Evolutionary conservation across 1,284 basidiomycete genomes (phyloP).

Genomic region (Ceratobasidium sp.): DNA sequence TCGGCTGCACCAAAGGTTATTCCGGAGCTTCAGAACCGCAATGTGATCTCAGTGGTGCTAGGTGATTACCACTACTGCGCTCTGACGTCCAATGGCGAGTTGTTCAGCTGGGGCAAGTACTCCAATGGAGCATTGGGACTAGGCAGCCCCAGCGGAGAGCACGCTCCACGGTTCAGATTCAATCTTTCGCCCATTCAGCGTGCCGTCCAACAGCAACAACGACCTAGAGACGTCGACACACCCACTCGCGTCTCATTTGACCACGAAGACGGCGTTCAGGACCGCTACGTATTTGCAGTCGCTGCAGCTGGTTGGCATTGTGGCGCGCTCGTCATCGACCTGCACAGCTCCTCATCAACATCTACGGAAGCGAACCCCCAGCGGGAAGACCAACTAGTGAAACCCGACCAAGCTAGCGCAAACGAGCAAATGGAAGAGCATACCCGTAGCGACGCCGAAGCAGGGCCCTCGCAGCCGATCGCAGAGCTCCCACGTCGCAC

Average conservation of each 20-base stretch:
- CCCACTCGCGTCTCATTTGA: conserved; percentile 82
- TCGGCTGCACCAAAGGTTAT: conserved; percentile 69
- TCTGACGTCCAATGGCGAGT: conserved; percentile 79
- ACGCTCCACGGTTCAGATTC: conserved; percentile 52
- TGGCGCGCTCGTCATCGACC: conserved; percentile 86
- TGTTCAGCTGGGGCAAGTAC: conserved; percentile 88
- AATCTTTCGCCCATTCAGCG: conserved; percentile 58
- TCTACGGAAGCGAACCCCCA: conserved; percentile 16
- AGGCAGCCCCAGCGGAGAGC: conserved; percentile 73
- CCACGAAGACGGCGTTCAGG: conserved; percentile 61
- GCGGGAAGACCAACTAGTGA: background rate
- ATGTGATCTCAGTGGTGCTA: conserved; percentile 85
- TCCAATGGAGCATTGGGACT: conserved; percentile 85
- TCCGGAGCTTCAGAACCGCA: conserved; percentile 76
- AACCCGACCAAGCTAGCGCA: background rate
- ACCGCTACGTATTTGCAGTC: conserved; percentile 81
- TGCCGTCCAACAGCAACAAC: conserved; percentile 53
- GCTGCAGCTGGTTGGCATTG: conserved; percentile 90
- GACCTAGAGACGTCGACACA: conserved; percentile 65
- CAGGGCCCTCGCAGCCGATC: conserved; percentile 35
- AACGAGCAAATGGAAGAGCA: background rate
- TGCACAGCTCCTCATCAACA: conserved; percentile 54
- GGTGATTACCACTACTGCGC: conserved; percentile 94
- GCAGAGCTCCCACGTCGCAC: conserved; percentile 35
- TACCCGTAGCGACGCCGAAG: conserved; percentile 8